phyloP scores from a whole-genome alignment of 208 protist genomes.

The Leishmania lainsoni region DNA sequence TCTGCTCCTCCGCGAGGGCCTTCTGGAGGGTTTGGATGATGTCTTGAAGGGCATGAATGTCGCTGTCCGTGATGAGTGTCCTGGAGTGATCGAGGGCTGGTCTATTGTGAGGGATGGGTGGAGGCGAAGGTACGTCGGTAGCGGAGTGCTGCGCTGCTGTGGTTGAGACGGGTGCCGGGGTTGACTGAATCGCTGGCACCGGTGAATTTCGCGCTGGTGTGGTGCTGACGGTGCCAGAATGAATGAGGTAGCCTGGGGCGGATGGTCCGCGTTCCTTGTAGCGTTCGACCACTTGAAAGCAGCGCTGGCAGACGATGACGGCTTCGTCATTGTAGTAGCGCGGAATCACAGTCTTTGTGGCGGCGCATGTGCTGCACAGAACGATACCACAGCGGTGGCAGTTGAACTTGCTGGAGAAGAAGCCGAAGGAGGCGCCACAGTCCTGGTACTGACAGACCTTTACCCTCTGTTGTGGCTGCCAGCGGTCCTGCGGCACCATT shows the following conservation, averaged over 20 bases:
- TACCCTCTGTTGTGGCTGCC: conserved; percentile 40
- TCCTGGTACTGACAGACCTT: conserved; percentile 77
- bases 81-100: no score
- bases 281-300: conserved; percentile 41
- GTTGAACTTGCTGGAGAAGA: conserved; percentile 57
- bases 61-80: neutral
- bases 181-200: neutral
- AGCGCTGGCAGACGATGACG: conserved; percentile 59
- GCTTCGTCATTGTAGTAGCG: conserved; percentile 48
- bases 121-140: neutral
- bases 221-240: conserved; percentile 14
- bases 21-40: conserved; percentile 28
- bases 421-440: conserved; percentile 56
- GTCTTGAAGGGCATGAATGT: conserved; percentile 11
- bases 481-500: conserved; percentile 50
- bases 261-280: conserved; percentile 29
- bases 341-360: conserved; percentile 31
- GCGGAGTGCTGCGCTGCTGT: neutral
- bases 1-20: conserved; percentile 12
- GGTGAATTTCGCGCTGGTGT: conserved; percentile 6
- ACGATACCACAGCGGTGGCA: conserved; percentile 79
- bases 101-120: neutral
- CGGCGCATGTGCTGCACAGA: conserved; percentile 50
- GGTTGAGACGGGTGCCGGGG: neutral
- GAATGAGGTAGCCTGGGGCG: conserved; percentile 17